phyloP scores from a whole-genome alignment of 2,329 filamentous ascomycete genomes.

The Aspergillus spinulosporus region DNA sequence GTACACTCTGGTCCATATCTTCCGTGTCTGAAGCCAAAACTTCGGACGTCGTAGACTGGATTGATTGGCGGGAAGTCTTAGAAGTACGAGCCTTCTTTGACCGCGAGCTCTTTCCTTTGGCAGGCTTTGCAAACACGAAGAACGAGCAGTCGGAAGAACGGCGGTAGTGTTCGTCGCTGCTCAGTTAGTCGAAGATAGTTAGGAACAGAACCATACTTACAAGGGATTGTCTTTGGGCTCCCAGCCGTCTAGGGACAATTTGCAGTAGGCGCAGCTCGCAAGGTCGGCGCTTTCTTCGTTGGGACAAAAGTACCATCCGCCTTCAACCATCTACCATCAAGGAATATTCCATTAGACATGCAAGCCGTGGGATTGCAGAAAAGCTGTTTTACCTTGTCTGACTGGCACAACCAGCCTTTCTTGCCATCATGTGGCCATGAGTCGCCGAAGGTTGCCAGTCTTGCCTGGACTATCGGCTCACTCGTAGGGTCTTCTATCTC shows the following conservation, averaged over 20 bases:
- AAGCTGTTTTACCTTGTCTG: constrained; percentile 66
- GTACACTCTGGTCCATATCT: constrained; percentile 60
- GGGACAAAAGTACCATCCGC: constrained; percentile 92
- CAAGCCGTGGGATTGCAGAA: constrained; percentile 3
- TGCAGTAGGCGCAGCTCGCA: constrained; percentile 88
- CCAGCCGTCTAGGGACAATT: constrained; percentile 89
- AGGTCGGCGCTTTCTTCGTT: constrained; percentile 81
- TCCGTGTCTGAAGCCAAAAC: constrained; percentile 45
- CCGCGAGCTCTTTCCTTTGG: constrained; percentile 57
- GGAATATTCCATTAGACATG: constrained; percentile 19
- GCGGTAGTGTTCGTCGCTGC: constrained; percentile 79
- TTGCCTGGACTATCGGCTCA: constrained; percentile 70
- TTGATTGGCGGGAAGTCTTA: constrained; percentile 67
- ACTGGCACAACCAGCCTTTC: constrained; percentile 85
- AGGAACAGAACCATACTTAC: constrained; percentile 51
- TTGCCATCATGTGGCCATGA: constrained; percentile 89
- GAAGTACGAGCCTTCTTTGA: constrained; percentile 61
- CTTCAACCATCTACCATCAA: constrained; percentile 70
- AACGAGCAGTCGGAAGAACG: constrained; percentile 79
- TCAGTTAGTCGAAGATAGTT: constrained; percentile 19
- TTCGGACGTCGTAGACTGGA: constrained; percentile 53
- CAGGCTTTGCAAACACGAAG: constrained; percentile 65
- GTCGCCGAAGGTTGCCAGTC: constrained; percentile 78
- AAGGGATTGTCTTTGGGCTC: constrained; percentile 87
- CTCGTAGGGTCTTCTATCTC: constrained; percentile 71